Evolutionary conservation across 495 filamentous ascomycete genomes (phyloP), one percentile per base, ranked within the genome.

Genomic region (Penicillium desertorum): DNA sequence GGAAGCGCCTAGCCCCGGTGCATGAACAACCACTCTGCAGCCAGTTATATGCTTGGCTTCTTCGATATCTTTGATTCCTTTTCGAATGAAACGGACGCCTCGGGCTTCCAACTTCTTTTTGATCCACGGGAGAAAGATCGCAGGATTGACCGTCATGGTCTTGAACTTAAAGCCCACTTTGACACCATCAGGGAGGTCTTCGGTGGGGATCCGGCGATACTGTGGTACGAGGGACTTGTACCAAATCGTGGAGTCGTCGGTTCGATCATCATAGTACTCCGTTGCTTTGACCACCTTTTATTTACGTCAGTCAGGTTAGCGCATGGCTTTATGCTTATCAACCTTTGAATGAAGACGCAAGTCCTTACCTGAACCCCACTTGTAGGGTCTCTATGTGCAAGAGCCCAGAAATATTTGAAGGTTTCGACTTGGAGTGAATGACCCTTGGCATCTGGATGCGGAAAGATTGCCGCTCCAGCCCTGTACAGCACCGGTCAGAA

Each of bases 391-490:
- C 59, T 48, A 12, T 65, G 59, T 12, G 62, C 62, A 2, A 65
- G 23, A 9, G 56, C 59, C 62, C 59, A 65, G 44, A 19, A 65
- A 27, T 62, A 62, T 20, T 54, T 57, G 48, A 65, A 65, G 23
- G 9, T 62, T 14, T 57, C 59, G 16, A 29, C 37, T 34, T 62
- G 59, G 19, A 65, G 56, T 2, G 32, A 22, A 12, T 57, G 46
- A 8, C 52, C 59, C 7, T 34, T 30, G 3, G 32, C 37, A 29
- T 62, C 59, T 12, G 62, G 59, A 22, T 59, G 52, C 20, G 62
- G 62, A n/a, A 52, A 57, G 16, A 65, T 62, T 11, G 55, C 45
- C 3, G 53, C 62, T 8, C 62, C 62, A 19, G 62, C 62, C 62
- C 62, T 29, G 27, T 9, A 29, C 7, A 29, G 27, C 27, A 29